phyloP scores from a whole-genome alignment of 2,329 filamentous ascomycete species.

The Botrytis tulipae region DNA sequence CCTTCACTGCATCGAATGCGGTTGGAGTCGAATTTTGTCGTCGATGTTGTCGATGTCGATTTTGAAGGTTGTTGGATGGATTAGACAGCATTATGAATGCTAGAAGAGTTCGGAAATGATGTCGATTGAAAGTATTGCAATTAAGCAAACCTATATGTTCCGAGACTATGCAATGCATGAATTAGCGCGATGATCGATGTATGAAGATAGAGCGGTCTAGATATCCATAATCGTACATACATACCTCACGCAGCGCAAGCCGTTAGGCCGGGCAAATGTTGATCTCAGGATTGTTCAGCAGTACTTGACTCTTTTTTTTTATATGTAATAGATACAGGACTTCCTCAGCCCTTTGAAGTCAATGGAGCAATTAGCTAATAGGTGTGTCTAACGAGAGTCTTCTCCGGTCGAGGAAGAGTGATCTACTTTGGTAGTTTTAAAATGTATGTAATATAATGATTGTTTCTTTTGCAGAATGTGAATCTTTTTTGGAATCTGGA shows the following conservation, averaged over 20 bases:
- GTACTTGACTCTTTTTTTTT: constrained; percentile 42
- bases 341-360: constrained; percentile 33
- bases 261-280: constrained; percentile 69
- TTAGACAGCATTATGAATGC: constrained; percentile 78
- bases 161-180: constrained; percentile 42
- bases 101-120: constrained; percentile 66
- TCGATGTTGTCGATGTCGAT: constrained; percentile 73
- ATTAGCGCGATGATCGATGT: constrained; percentile 4
- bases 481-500: background rate
- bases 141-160: constrained; percentile 51
- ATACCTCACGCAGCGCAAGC: constrained; percentile 83
- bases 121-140: constrained; percentile 50
- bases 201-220: constrained; percentile 16
- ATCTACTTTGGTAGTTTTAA: background rate
- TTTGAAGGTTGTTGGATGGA: constrained; percentile 68
- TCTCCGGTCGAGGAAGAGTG: constrained; percentile 14
- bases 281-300: constrained; percentile 49
- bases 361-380: constrained; percentile 14
- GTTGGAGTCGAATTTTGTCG: constrained; percentile 85
- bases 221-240: constrained; percentile 45
- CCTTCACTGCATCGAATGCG: constrained; percentile 72
- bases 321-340: constrained; percentile 25
- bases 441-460: background rate
- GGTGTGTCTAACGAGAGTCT: constrained; percentile 10
- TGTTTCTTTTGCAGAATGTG: background rate